phyloP scores from a whole-genome alignment of 2,329 filamentous ascomycete species.

The Parafenestella ontariensis region DNA sequence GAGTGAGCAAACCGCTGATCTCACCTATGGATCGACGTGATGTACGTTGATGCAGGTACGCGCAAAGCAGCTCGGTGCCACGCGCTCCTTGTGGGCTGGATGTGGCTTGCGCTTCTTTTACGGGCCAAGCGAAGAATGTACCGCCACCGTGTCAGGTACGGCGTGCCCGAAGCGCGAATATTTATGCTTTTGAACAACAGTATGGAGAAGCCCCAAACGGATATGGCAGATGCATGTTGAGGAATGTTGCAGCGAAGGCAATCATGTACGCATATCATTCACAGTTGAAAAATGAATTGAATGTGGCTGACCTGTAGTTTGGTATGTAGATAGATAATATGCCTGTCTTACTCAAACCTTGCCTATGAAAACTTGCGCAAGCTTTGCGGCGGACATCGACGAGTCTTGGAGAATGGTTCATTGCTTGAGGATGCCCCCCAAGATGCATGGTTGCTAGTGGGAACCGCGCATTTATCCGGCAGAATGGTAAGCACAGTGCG shows the following conservation, averaged over 20 bases:
- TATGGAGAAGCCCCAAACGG: background rate
- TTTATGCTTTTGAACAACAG: constrained; percentile 14
- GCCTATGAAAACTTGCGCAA: no score
- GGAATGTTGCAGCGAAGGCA: no score
- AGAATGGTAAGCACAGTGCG: constrained; percentile 26
- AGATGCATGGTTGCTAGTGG: constrained; percentile 15
- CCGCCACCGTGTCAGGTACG: constrained; percentile 37
- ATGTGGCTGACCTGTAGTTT: no score
- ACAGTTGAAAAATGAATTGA: no score
- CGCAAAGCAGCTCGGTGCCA: constrained; percentile 23
- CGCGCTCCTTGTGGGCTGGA: constrained; percentile 9
- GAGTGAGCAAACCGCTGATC: constrained; percentile 1
- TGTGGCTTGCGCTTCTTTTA: constrained; percentile 35
- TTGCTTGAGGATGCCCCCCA: constrained; percentile 9
- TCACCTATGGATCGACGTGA: constrained; percentile 4
- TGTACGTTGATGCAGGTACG: constrained; percentile 45
- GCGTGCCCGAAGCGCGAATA: constrained; percentile 31
- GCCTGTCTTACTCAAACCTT: background rate
- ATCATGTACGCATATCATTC: no score
- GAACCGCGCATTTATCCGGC: constrained; percentile 26
- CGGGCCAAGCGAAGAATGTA: constrained; percentile 24
- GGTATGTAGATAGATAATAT: background rate
- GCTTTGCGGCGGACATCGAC: constrained; percentile 6
- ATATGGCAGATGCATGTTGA: background rate
- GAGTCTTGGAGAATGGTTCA: constrained; percentile 14